Conservation (phyloP, 2,329 filamentous ascomycete species). For the Microdochium bolleyi region DNA sequence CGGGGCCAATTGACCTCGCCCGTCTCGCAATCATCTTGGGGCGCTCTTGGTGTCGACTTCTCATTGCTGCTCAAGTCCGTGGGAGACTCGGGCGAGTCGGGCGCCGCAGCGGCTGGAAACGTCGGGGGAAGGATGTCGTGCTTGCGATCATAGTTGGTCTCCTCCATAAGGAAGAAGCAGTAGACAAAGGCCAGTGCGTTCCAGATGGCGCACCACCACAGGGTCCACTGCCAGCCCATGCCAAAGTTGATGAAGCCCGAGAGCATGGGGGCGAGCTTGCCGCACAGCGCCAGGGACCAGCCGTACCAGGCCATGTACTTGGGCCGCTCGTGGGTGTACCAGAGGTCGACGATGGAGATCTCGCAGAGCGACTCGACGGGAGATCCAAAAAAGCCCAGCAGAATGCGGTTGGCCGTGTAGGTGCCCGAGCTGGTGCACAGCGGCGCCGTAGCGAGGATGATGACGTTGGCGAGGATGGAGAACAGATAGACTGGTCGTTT, state of each 20-base stretch:
- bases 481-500: constrained; percentile 21
- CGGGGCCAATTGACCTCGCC: constrained; percentile 21
- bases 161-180: constrained; percentile 45
- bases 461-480: constrained; percentile 12
- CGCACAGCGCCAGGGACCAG: constrained; percentile 15
- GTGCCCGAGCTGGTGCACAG: constrained; percentile 14
- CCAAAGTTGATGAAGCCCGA: constrained; percentile 22
- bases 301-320: constrained; percentile 18
- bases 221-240: constrained; percentile 20
- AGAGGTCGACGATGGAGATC: constrained; percentile 17
- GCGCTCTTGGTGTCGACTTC: constrained; percentile 3
- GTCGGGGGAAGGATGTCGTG: not conserved
- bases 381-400: constrained; percentile 17
- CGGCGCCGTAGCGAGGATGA: constrained; percentile 18
- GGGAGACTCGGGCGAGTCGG: constrained; percentile 2
- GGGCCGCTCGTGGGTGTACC: constrained; percentile 18
- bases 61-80: constrained; percentile 2
- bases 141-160: constrained; percentile 36
- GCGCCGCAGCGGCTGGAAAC: constrained; percentile 5
- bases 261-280: constrained; percentile 23
- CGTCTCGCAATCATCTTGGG: constrained; percentile 10
- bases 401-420: constrained; percentile 18
- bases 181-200: constrained; percentile 17
- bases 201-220: constrained; percentile 22
- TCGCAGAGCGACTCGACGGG: constrained; percentile 20